Conservation (phyloP, 2,329 filamentous ascomycete genomes). For the Colletotrichum graminicola region DNA sequence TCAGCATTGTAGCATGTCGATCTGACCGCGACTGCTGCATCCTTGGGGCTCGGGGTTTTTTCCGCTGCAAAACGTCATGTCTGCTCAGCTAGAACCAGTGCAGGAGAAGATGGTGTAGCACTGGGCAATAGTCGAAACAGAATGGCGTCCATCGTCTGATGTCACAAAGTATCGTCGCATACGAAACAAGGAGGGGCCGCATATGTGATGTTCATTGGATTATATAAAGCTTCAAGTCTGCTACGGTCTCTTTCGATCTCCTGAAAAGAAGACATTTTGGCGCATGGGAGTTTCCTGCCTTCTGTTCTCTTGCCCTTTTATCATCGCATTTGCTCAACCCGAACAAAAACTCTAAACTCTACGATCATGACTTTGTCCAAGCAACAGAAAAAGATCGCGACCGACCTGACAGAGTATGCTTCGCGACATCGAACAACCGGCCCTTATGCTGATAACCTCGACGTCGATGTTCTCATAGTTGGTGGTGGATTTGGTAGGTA, state of each 20-base stretch:
- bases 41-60: neutral
- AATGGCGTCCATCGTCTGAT: conserved; percentile 11
- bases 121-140: neutral
- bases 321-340: neutral
- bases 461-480: conserved; percentile 59
- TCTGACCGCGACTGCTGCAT: neutral
- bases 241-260: neutral
- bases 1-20: conserved; percentile 7
- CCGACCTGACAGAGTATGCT: conserved; percentile 56
- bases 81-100: no score
- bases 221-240: conserved; percentile 11
- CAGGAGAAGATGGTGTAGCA: neutral
- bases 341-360: neutral
- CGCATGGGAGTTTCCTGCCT: neutral
- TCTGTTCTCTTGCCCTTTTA: no score
- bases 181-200: conserved; percentile 13
- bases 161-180: conserved; percentile 23
- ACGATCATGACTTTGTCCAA: conserved; percentile 43
- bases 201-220: neutral
- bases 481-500: conserved; percentile 56
- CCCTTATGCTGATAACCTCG: conserved; percentile 57
- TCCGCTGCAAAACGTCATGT: neutral
- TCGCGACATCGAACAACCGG: conserved; percentile 48
- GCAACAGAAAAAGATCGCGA: conserved; percentile 55
- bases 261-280: neutral